These are phyloP conservation scores for Sinapis alba DNA, from an alignment of 441 rosid species.

Conservation along the genomic window DNA sequence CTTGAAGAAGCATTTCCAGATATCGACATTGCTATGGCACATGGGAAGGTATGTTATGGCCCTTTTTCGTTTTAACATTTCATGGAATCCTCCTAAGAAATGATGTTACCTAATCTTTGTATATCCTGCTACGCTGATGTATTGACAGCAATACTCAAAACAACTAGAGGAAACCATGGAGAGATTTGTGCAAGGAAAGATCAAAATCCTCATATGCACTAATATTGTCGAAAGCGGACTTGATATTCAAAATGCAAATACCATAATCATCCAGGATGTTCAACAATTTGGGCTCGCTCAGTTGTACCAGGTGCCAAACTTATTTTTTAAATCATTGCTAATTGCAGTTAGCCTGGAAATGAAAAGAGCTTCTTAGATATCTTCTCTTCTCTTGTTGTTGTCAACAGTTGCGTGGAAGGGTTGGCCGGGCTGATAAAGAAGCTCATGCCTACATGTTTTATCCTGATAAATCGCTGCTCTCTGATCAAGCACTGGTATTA, in stretches of 20 bases:
- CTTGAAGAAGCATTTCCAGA: constrained; percentile 76
- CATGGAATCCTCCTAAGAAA: constrained; percentile 24
- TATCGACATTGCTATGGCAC: constrained; percentile 87
- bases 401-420: constrained; percentile 95
- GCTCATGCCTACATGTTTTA: constrained; percentile 96
- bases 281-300: constrained; percentile 96
- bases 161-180: constrained; percentile 96
- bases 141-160: constrained; percentile 84
- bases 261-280: constrained; percentile 96
- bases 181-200: constrained; percentile 80
- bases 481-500: constrained; percentile 86
- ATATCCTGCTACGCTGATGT: constrained; percentile 33
- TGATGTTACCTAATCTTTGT: constrained; percentile 9
- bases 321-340: constrained; percentile 19
- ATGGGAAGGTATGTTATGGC: constrained; percentile 74
- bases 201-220: constrained; percentile 87
- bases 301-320: constrained; percentile 78
- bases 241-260: constrained; percentile 97
- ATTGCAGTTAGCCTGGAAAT: constrained; percentile 1
- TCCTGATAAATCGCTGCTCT: constrained; percentile 74
- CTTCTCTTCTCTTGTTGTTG: constrained; percentile 16
- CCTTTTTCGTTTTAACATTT: constrained; percentile 11
- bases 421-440: constrained; percentile 97
- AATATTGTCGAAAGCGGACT: constrained; percentile 99
- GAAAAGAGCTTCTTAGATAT: constrained; percentile 30